Base-by-base conservation (phyloP, 2,329 filamentous ascomycete genomes). In the Calonectria hawksworthii region DNA sequence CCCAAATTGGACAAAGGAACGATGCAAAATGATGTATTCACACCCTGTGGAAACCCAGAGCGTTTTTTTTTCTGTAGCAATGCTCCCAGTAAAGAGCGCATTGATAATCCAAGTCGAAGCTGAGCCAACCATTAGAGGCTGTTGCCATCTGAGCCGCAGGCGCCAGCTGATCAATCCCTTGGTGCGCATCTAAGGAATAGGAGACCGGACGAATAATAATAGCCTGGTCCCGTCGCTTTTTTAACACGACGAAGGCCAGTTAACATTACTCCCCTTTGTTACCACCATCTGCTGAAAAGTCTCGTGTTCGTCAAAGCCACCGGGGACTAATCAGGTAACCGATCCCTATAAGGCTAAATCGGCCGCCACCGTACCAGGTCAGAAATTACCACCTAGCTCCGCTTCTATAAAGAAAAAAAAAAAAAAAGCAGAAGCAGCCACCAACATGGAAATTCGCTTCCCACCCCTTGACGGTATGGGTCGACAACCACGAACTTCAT, bases 221-320 rank as follows among this genome's bases (percentile, higher is more conserved):
- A 9, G 30, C 18, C n/a, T 16, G 23, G 36, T 61, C 23, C 56
- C n/a, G 56, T 21, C 23, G 56, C 18, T 28, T 26, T 56, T 38
- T 41, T 4, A 61, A 7, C 56, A 38, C 13, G 14, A 8, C 23
- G n/a, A 10, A 38, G 14, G 34, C n/a, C 34, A 18, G 30, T 38
- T 16, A n/a, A 16, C 21, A 18, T 21, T 11, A 14, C 21, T 13
- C 56, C 56, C 54, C 26, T 38, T 61, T 38, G 9, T n/a, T n/a
- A 26, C 32, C 54, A 38, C 8, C 54, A 9, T 21, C 34, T 7
- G 28, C 11, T 14, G 5, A 38, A 23, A 23, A 38, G 54, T 34
- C 54, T 61, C 54, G 54, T 61, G 54, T 61, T 61, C 54, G 32
- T 61, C n/a, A 21, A 61, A 54, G 54, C 32, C 54, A 38, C 54